Percentiles rank a stretch among this genome's conserved stretches.
Conservation (phyloP, 1,284 basidiomycete species). For the Fomitopsis palustris region DNA sequence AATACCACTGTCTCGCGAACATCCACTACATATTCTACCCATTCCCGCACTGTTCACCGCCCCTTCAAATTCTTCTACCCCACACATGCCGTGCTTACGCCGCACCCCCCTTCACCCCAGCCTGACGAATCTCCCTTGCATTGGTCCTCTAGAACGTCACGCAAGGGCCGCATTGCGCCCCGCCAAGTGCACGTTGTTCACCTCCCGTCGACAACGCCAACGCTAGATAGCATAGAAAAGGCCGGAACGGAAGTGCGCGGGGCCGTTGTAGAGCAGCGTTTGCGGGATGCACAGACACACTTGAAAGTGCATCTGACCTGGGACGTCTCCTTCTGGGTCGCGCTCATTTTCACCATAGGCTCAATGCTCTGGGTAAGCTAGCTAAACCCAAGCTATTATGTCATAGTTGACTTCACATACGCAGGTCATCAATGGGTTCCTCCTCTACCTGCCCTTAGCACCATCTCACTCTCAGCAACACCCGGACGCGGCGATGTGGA, state of each 20-base stretch:
- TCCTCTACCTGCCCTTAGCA: constrained; percentile 47
- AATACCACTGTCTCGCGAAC: neutral
- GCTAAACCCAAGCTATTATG: neutral
- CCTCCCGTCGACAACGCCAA: neutral
- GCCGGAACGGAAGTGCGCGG: neutral
- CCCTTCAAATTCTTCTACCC: neutral
- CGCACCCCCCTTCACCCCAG: neutral
- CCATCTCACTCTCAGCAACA: constrained; percentile 28
- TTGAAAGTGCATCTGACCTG: constrained; percentile 21
- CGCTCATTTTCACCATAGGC: constrained; percentile 29
- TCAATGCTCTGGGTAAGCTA: constrained; percentile 24
- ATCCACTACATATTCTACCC: neutral
- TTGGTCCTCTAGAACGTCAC: constrained; percentile 17
- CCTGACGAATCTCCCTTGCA: neutral
- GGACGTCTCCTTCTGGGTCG: constrained; percentile 29
- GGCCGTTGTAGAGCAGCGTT: constrained; percentile 14
- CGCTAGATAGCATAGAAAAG: neutral
- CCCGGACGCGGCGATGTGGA: constrained; percentile 37
- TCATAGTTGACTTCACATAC: neutral
- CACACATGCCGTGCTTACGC: neutral
- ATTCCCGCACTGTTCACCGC: neutral
- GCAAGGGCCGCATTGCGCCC: constrained; percentile 18
- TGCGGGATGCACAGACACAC: constrained; percentile 14
- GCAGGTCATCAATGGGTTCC: constrained; percentile 55
- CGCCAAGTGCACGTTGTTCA: constrained; percentile 11